Evolutionary conservation across 768 basidiomycete species (phyloP).

Genomic region (Boletus coccyginus): DNA sequence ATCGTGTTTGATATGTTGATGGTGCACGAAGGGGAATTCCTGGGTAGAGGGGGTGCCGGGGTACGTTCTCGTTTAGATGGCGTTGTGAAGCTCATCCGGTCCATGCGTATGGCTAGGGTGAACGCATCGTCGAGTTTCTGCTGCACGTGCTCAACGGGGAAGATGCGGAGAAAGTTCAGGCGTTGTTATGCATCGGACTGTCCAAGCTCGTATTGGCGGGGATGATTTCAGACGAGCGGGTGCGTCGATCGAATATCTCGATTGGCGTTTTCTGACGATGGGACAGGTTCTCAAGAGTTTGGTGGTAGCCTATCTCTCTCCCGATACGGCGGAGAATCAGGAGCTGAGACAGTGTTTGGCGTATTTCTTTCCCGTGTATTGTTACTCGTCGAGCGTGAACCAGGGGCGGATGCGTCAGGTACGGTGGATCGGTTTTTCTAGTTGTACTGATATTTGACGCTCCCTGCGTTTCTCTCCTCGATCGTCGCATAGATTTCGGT

Average conservation of each 20-base stretch:
- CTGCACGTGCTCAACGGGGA: constrained; percentile 50
- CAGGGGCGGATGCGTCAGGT: constrained; percentile 69
- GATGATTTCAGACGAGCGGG: constrained; percentile 69
- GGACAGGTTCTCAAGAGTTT: constrained; percentile 47
- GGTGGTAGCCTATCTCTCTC: constrained; percentile 69
- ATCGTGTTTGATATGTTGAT: constrained; percentile 85
- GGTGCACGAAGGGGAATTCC: constrained; percentile 70
- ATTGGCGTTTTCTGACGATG: too few species aligned
- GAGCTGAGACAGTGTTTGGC: constrained; percentile 81
- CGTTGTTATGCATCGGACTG: constrained; percentile 72
- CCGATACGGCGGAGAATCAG: constrained; percentile 77
- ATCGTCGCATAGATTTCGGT: constrained; percentile 59
- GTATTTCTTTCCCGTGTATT: constrained; percentile 85
- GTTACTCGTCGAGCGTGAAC: constrained; percentile 73
- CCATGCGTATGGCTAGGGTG: constrained; percentile 31
- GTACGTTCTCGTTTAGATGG: constrained; percentile 20
- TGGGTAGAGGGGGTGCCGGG: constrained; percentile 42
- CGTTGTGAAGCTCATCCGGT: neutral
- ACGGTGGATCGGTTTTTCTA: neutral
- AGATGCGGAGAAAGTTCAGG: constrained; percentile 63
- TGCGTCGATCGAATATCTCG: too few species aligned
- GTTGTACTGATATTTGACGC: neutral
- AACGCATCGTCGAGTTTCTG: constrained; percentile 67
- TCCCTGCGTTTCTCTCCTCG: neutral
- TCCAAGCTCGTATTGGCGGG: constrained; percentile 84